phyloP scores from a whole-genome alignment of 2,329 filamentous ascomycete genomes.

The Westerdykella sp. region DNA sequence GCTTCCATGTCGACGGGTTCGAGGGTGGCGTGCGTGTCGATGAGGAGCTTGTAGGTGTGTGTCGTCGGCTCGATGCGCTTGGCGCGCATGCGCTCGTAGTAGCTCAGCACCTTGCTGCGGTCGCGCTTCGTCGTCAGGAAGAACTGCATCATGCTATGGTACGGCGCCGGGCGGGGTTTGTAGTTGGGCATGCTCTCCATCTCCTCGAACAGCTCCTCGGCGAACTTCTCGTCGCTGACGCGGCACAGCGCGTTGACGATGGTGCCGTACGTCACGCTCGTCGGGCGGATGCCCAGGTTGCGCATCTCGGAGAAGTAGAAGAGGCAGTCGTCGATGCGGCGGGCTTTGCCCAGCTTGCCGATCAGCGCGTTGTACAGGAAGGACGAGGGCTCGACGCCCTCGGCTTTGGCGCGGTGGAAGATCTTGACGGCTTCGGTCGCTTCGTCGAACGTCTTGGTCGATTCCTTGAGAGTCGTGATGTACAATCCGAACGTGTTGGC shows the following conservation, averaged over 20 bases:
- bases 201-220: slow-evolving; percentile 95
- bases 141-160: slow-evolving; percentile 99
- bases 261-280: slow-evolving; percentile 95
- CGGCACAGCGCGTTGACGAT: slow-evolving; percentile 97
- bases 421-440: slow-evolving; percentile 96
- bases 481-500: slow-evolving; percentile 98
- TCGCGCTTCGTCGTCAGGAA: slow-evolving; percentile 97
- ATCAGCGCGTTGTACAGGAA: slow-evolving; percentile 98
- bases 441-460: slow-evolving; percentile 95
- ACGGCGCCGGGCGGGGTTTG: slow-evolving; percentile 92
- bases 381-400: slow-evolving; percentile 91
- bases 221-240: slow-evolving; percentile 95
- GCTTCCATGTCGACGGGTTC: slow-evolving; percentile 86
- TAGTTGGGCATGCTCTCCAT: slow-evolving; percentile 99
- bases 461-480: slow-evolving; percentile 98
- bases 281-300: slow-evolving; percentile 82
- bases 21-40: slow-evolving; percentile 90
- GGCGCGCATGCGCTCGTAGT: slow-evolving; percentile 89
- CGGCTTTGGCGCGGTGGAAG: slow-evolving; percentile 86
- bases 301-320: slow-evolving; percentile 99
- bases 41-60: slow-evolving; percentile 95
- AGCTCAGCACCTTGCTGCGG: slow-evolving; percentile 84
- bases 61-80: slow-evolving; percentile 84
- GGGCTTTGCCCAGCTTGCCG: slow-evolving; percentile 94
- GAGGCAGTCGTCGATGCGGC: slow-evolving; percentile 94